Conservation (phyloP, 805 yeast species). For the Groenewaldozyma tartarivorans region DNA sequence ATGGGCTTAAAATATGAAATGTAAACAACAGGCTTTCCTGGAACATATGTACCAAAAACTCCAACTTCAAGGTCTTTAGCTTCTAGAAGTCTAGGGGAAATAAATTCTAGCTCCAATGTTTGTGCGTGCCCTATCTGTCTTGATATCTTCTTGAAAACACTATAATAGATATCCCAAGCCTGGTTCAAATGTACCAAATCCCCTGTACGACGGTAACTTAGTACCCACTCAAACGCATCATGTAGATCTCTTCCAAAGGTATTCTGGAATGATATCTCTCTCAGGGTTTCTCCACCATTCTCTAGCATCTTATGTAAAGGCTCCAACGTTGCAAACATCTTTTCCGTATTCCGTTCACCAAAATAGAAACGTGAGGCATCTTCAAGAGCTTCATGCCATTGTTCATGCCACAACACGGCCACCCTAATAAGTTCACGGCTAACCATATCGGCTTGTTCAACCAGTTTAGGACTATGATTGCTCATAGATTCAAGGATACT, state of each 20-base stretch:
- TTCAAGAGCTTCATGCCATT: conserved; percentile 96
- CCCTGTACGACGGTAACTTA: conserved; percentile 72
- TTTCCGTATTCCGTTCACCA: conserved; percentile 89
- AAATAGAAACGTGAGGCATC: conserved; percentile 91
- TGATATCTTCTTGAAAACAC: conserved; percentile 83
- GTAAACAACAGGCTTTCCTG: conserved; percentile 68
- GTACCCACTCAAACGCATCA: conserved; percentile 91
- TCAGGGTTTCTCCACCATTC: conserved; percentile 77
- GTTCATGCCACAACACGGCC: conserved; percentile 95
- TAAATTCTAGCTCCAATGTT: conserved; percentile 81
- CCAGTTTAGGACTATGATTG: conserved; percentile 71
- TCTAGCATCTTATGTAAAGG: conserved; percentile 81
- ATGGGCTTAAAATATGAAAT: conserved; percentile 74
- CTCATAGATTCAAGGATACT: conserved; percentile 89
- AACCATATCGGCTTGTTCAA: conserved; percentile 90
- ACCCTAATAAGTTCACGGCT: conserved; percentile 88
- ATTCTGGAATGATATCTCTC: conserved; percentile 87
- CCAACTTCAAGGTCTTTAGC: conserved; percentile 78
- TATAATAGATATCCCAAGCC: conserved; percentile 96
- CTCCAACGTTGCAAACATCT: conserved; percentile 84
- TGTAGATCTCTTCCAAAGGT: conserved; percentile 88
- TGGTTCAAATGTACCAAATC: conserved; percentile 86
- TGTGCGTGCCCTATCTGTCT: conserved; percentile 82
- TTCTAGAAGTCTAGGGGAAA: conserved; percentile 78
- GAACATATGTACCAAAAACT: conserved; percentile 85